phyloP scores from a whole-genome alignment of 805 yeast genomes.

The Teunomyces atbi region DNA sequence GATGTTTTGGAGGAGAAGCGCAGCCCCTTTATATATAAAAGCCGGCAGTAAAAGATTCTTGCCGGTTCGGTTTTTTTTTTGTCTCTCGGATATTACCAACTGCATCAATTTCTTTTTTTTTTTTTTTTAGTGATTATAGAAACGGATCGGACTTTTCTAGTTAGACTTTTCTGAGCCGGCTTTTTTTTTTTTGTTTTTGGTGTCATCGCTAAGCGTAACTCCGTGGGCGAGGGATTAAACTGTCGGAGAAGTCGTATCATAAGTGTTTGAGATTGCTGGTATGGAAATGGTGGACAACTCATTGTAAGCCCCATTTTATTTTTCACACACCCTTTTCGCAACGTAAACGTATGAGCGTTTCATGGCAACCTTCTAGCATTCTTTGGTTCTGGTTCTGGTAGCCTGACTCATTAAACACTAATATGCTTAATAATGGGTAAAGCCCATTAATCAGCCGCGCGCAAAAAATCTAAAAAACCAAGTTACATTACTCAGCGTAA shows the following conservation, averaged over 20 bases:
- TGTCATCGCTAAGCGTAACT: background rate
- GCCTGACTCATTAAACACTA: background rate
- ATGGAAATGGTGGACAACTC: background rate
- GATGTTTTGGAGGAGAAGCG: background rate
- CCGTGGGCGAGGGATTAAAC: background rate
- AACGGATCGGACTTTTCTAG: background rate
- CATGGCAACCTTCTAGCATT: background rate
- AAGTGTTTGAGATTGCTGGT: background rate
- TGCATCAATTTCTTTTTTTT: background rate
- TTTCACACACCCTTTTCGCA: too few relatives aligned
- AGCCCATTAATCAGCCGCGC: slow-evolving; percentile 2
- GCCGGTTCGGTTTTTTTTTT: slow-evolving; percentile 1
- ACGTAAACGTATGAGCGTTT: background rate
- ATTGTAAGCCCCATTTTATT: background rate
- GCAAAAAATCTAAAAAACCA: background rate
- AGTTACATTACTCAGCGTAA: background rate
- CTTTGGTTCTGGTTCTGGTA: background rate
- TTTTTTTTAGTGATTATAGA: background rate
- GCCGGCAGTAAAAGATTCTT: slow-evolving; percentile 4
- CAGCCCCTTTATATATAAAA: background rate
- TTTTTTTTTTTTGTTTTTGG: background rate
- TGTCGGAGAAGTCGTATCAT: background rate
- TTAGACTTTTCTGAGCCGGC: background rate
- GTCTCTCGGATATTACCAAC: background rate
- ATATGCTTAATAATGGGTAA: background rate